phyloP scores from a whole-genome alignment of 1,139 yeast genomes.

The Candida gigantensis region DNA sequence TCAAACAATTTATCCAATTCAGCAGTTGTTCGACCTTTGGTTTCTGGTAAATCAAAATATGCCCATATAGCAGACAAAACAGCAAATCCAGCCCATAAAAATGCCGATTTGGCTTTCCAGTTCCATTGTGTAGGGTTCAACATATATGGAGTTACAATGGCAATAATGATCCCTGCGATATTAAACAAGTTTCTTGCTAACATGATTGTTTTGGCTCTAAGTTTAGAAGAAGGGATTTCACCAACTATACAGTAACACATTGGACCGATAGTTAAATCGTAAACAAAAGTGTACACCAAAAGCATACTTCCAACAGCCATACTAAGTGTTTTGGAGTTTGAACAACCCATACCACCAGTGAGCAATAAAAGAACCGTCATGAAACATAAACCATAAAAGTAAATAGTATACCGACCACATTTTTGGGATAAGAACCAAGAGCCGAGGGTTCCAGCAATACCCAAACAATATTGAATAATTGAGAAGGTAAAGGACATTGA shows the following conservation, averaged over 20 bases:
- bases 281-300: conserved; percentile 48
- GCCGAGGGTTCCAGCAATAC: conserved; percentile 49
- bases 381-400: conserved; percentile 41
- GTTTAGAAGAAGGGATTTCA: conserved; percentile 56
- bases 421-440: conserved; percentile 52
- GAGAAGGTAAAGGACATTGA: conserved; percentile 47
- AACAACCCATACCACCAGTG: conserved; percentile 41
- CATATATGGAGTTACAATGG: conserved; percentile 57
- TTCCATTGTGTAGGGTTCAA: conserved; percentile 58
- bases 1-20: conserved; percentile 58
- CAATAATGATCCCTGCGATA: conserved; percentile 42
- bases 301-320: conserved; percentile 55
- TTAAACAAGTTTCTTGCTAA: conserved; percentile 54
- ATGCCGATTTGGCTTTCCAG: conserved; percentile 61
- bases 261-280: conserved; percentile 60
- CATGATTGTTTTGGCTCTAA: conserved; percentile 58
- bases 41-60: conserved; percentile 60
- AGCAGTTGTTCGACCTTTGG: conserved; percentile 57
- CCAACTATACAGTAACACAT: conserved; percentile 57
- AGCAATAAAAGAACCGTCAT: conserved; percentile 39
- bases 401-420: conserved; percentile 53
- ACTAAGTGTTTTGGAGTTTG: conserved; percentile 16
- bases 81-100: conserved; percentile 56
- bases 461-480: conserved; percentile 48
- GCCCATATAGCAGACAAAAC: conserved; percentile 44